phyloP scores from a whole-genome alignment of 257 asterid species.

The Cordia subcordata region DNA sequence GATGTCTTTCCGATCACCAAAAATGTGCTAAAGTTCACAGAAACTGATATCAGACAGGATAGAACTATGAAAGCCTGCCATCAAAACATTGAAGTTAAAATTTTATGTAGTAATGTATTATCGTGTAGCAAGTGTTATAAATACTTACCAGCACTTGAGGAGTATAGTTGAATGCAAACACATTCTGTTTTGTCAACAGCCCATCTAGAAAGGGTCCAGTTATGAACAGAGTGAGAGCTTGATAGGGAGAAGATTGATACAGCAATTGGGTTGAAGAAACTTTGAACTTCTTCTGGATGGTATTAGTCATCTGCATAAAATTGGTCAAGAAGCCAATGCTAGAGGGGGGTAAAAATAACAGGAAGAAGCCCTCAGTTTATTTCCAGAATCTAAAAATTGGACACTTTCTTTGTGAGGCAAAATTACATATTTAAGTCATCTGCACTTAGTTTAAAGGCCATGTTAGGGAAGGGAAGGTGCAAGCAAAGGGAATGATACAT shows the following conservation, averaged over 20 bases:
- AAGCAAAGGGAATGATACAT: not conserved
- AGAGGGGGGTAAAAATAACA: constrained; percentile 16
- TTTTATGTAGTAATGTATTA: not conserved
- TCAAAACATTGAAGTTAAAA: constrained; percentile 11
- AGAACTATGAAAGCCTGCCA: constrained; percentile 80
- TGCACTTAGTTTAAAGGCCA: not conserved
- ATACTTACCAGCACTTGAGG: constrained; percentile 78
- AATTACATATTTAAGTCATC: not conserved
- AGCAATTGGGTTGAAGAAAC: constrained; percentile 87
- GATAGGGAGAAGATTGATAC: constrained; percentile 88
- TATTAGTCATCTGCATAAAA: constrained; percentile 75
- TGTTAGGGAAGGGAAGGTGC: not conserved
- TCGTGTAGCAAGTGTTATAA: not conserved
- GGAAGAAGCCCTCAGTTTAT: not conserved
- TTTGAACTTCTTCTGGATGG: constrained; percentile 89
- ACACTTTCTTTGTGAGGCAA: not conserved
- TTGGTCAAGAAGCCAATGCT: constrained; percentile 38
- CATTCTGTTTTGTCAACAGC: constrained; percentile 65
- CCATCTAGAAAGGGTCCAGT: constrained; percentile 85
- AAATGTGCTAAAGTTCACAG: constrained; percentile 94
- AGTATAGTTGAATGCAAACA: constrained; percentile 78
- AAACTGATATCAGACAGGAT: constrained; percentile 84
- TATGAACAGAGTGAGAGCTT: constrained; percentile 64
- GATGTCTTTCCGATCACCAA: constrained; percentile 88
- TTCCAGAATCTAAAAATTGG: not conserved